Evolutionary conservation across 768 basidiomycete genomes (phyloP).

Genomic region (Rhodocollybia butyracea): DNA sequence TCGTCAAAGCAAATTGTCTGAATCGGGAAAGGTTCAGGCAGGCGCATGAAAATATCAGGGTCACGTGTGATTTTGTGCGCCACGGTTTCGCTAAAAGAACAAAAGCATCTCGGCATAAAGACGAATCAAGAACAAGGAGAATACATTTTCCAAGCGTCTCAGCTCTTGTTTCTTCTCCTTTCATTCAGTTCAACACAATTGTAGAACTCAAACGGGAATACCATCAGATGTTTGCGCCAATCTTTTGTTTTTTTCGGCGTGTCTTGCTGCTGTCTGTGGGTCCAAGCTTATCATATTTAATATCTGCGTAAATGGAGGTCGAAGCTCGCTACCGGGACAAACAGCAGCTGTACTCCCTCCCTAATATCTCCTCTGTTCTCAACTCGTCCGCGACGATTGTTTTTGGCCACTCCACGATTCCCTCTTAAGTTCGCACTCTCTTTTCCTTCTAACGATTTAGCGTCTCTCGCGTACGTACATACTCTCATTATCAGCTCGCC

Average conservation of each 20-base stretch:
- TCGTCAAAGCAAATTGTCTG: not conserved
- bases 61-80: not conserved
- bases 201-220: not conserved
- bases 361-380: slow-evolving; percentile 3
- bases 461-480: not conserved
- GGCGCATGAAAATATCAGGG: not conserved
- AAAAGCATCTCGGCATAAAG: not conserved
- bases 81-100: not conserved
- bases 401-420: slow-evolving; percentile 1
- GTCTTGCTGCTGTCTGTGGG: slow-evolving; percentile 8
- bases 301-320: slow-evolving; percentile 1
- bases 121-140: slow-evolving; percentile 3
- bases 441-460: not conserved
- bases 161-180: not conserved
- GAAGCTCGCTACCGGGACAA: slow-evolving; percentile 4
- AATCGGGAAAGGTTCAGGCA: not conserved
- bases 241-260: slow-evolving; percentile 9
- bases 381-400: slow-evolving; percentile 3
- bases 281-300: slow-evolving; percentile 4
- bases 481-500: not conserved
- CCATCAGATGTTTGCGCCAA: not conserved
- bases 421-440: slow-evolving; percentile 1
- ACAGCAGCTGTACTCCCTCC: not conserved
- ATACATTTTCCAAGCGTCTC: not conserved
- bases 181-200: slow-evolving; percentile 7